Evolutionary conservation across 1,139 yeast genomes (phyloP), one percentile per base, ranked within the genome.

Genomic region (Scheffersomyces titani): DNA sequence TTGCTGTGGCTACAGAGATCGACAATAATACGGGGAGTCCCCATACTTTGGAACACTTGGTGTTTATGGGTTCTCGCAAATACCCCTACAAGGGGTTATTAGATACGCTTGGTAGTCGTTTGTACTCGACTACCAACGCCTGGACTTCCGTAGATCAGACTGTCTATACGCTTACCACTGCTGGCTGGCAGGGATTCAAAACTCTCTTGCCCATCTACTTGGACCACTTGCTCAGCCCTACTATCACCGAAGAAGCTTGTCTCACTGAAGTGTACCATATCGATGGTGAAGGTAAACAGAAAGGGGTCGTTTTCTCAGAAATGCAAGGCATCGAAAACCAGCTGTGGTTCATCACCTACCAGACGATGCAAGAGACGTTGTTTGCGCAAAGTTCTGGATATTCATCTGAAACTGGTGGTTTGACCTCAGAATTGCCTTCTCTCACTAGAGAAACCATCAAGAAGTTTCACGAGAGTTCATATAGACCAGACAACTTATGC

Each of bases 71-170:
- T 0, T 90, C 97, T 2, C 80, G 88, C 59, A 86, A 87, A 58
- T 92, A 87, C 64, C 99, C 99, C 0, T 93, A 88, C 71, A 94
- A 94, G 71, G 99, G 99, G 3, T 77, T 93, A 54, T 78, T 96
- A 52, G 99, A 96, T 66, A 87, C 87, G 7, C 80, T 93, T 56
- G 97, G 98, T 6, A 92, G 92, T 68, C 75, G 92, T 57, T 87
- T 92, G 63, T 89, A 89, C 71, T 90, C 97, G 1, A 81, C 87
- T 7, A 96, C 99, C 0, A 96, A 96, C 69, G 99, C 99, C 0
- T 93, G 98, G 98, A 94, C 99, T 0, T 92, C 89, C 1, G 90
- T 94, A 3, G 99, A 96, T 72, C 97, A 92, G 68, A 96, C 99
- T 0, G 98, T 92, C 1, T 96, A 94, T 67, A 92, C 97, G 1